A percentile compares a stretch with the other conserved stretches of the same genome.
Conservation (phyloP, 1,139 yeast species). For the Protomyces arabidopsidicola region DNA sequence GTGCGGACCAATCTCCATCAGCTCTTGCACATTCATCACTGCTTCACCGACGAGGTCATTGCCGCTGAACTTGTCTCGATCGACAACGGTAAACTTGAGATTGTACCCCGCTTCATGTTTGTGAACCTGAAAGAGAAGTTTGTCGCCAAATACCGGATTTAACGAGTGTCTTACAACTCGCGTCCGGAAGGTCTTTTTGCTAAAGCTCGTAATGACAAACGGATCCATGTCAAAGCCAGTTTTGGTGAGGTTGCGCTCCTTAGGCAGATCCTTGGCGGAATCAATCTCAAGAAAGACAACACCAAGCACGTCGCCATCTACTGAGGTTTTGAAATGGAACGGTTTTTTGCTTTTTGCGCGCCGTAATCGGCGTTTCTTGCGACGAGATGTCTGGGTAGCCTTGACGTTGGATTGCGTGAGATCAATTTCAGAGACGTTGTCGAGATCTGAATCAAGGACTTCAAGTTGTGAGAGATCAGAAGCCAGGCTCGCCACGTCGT, state of each 20-base stretch:
- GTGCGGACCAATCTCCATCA: slow-evolving; percentile 43
- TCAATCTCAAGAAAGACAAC: slow-evolving; percentile 71
- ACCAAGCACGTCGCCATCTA: slow-evolving; percentile 50
- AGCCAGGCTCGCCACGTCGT: background rate
- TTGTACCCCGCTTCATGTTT: slow-evolving; percentile 62
- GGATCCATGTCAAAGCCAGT: slow-evolving; percentile 95
- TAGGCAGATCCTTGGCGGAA: slow-evolving; percentile 68
- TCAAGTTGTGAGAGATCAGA: slow-evolving; percentile 1
- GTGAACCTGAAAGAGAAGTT: slow-evolving; percentile 71
- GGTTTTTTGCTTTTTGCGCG: slow-evolving; percentile 7
- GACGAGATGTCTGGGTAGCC: background rate
- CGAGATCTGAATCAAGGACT: slow-evolving; percentile 16
- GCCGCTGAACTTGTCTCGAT: slow-evolving; percentile 74
- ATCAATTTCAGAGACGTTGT: background rate
- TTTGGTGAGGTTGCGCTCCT: slow-evolving; percentile 53
- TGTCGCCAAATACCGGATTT: slow-evolving; percentile 77
- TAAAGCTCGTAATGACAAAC: slow-evolving; percentile 85
- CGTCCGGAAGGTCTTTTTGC: slow-evolving; percentile 80
- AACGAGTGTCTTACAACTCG: slow-evolving; percentile 79
- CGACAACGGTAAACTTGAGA: slow-evolving; percentile 68
- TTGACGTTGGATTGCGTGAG: background rate
- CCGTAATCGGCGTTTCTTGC: slow-evolving; percentile 5
- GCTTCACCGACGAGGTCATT: slow-evolving; percentile 77
- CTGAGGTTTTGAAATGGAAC: slow-evolving; percentile 21
- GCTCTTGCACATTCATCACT: slow-evolving; percentile 50